Percentiles rank a stretch among this genome's conserved stretches.
Conservation (phyloP, 1,139 yeast species). For the Protomyces inundatus region DNA sequence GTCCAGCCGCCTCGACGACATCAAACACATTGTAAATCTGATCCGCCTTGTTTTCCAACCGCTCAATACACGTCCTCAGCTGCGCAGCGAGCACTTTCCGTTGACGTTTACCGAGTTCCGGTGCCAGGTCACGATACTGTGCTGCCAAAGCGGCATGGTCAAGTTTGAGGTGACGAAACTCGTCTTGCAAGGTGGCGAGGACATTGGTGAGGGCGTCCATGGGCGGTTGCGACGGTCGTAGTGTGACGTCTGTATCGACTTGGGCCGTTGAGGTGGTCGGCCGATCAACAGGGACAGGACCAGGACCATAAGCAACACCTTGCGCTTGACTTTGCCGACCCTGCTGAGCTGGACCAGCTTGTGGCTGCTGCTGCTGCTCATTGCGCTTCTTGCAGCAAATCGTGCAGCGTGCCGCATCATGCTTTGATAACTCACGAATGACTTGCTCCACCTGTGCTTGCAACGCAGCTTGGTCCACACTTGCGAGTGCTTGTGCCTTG, state of each 20-base stretch:
- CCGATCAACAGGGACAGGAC: not conserved
- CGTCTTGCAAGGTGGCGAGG: slow-evolving; percentile 35
- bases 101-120: slow-evolving; percentile 34
- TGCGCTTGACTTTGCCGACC: not conserved
- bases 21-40: slow-evolving; percentile 39
- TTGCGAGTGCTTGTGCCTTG: not conserved
- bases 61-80: slow-evolving; percentile 34
- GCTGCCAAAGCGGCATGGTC: slow-evolving; percentile 32
- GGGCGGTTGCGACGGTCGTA: slow-evolving; percentile 38
- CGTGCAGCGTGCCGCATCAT: slow-evolving; percentile 31
- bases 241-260: slow-evolving; percentile 35
- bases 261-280: not conserved
- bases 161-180: slow-evolving; percentile 34
- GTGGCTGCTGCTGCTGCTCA: not conserved
- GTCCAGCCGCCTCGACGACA: slow-evolving; percentile 34
- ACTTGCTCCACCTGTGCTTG: slow-evolving; percentile 26
- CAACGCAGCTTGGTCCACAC: not conserved
- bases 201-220: slow-evolving; percentile 36
- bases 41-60: slow-evolving; percentile 38
- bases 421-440: slow-evolving; percentile 28
- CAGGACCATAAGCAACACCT: not conserved
- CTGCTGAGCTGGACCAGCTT: not conserved
- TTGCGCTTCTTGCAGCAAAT: slow-evolving; percentile 29
- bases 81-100: slow-evolving; percentile 35
- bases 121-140: slow-evolving; percentile 36